A percentile compares a stretch with the other conserved stretches of the same genome.
Evolutionary conservation across 140 eudicot genomes (phyloP).

Genomic region (Flaveria floridana): DNA sequence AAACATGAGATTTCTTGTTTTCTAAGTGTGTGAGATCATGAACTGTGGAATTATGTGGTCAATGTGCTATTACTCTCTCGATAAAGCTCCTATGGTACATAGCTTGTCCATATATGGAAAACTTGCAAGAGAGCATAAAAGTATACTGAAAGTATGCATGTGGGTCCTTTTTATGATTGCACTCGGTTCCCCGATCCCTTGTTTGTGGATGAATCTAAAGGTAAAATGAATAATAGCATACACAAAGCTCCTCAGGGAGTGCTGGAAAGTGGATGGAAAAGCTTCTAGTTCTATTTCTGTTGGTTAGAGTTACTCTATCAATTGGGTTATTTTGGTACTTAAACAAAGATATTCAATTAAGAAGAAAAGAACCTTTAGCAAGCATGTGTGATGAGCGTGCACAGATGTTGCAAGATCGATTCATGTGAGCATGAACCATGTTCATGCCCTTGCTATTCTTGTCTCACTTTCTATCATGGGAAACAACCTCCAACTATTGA

Average conservation of each 20-base stretch:
- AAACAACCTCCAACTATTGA: slow-evolving; percentile 79
- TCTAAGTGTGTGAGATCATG: slow-evolving; percentile 31
- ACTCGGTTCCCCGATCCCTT: slow-evolving; percentile 33
- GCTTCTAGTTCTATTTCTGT: slow-evolving; percentile 43
- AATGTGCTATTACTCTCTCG: slow-evolving; percentile 50
- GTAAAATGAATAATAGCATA: slow-evolving; percentile 39
- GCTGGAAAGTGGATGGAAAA: slow-evolving; percentile 70
- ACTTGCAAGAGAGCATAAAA: slow-evolving; percentile 31
- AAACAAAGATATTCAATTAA: slow-evolving; percentile 39
- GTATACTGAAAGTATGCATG: slow-evolving; percentile 32
- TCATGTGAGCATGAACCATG: slow-evolving; percentile 95
- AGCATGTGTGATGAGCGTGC: slow-evolving; percentile 96
- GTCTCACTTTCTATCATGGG: slow-evolving; percentile 81
- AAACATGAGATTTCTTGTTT: slow-evolving; percentile 34
- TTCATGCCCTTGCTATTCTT: slow-evolving; percentile 76
- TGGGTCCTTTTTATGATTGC: slow-evolving; percentile 46
- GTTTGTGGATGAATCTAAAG: slow-evolving; percentile 38
- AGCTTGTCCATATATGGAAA: slow-evolving; percentile 19
- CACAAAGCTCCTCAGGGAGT: slow-evolving; percentile 35
- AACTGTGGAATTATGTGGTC: slow-evolving; percentile 35
- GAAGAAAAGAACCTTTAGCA: slow-evolving; percentile 64
- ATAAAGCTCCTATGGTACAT: slow-evolving; percentile 2
- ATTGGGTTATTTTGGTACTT: slow-evolving; percentile 54
- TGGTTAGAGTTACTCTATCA: slow-evolving; percentile 46
- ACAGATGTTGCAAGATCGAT: slow-evolving; percentile 91